A percentile compares a stretch with the other conserved stretches of the same genome.
Evolutionary conservation across 768 basidiomycete genomes (phyloP).

Genomic region (Rhodotorula toruloides): DNA sequence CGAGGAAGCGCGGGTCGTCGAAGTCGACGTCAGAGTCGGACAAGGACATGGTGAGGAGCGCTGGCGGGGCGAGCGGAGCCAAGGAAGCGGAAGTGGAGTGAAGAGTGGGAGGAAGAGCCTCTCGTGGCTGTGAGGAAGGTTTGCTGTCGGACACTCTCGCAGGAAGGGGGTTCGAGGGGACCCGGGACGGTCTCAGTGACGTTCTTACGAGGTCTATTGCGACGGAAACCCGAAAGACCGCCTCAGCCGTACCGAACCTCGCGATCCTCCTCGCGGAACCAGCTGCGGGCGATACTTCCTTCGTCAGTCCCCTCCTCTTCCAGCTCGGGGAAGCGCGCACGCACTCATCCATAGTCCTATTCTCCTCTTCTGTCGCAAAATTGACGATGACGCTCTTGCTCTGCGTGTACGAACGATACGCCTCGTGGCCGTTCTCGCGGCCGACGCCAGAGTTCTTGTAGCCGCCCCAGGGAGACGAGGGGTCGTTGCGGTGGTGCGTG

Average conservation of each 20-base stretch:
- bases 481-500: constrained; percentile 82
- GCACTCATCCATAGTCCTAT: constrained; percentile 20
- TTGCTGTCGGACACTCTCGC: too few species aligned
- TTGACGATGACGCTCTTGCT: constrained; percentile 25
- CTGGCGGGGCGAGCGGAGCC: too few species aligned
- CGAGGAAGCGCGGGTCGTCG: constrained; percentile 32
- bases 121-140: too few species aligned
- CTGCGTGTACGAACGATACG: constrained; percentile 25
- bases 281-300: background rate
- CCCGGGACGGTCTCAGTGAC: too few species aligned
- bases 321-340: background rate
- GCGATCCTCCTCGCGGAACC: constrained; percentile 30
- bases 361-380: constrained; percentile 25
- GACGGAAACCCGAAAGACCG: too few species aligned
- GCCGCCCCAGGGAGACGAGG: constrained; percentile 74
- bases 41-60: background rate
- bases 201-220: too few species aligned
- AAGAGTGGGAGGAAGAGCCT: too few species aligned
- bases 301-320: background rate
- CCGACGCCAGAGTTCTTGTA: constrained; percentile 44
- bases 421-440: constrained; percentile 65
- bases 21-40: constrained; percentile 22
- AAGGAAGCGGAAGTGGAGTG: too few species aligned
- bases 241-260: constrained; percentile 32
- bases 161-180: too few species aligned